A percentile compares a stretch with the other conserved stretches of the same genome.
These are phyloP conservation scores for Malus sylvestris DNA, from an alignment of 306 rosid species.

Conservation along the genomic window DNA sequence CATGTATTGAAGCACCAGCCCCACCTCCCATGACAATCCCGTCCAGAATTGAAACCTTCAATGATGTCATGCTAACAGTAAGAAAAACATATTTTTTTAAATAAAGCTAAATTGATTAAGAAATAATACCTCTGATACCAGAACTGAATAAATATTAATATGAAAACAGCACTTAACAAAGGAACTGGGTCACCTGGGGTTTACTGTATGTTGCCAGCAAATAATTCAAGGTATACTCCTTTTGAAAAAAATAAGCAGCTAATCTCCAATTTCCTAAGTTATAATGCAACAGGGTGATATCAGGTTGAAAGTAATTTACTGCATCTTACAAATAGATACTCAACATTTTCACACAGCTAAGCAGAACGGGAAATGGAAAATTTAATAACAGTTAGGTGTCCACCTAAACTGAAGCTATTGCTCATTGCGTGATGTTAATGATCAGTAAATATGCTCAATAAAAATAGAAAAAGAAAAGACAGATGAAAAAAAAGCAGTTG, in stretches of 20 bases:
- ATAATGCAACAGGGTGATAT: constrained; percentile 4
- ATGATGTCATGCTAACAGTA: constrained; percentile 13
- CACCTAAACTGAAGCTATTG: constrained; percentile 4
- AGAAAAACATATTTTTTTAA: constrained; percentile 2
- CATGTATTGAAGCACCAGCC: constrained; percentile 85
- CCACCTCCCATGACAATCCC: constrained; percentile 99
- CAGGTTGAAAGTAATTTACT: background rate
- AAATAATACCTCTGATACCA: background rate
- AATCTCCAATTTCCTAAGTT: constrained; percentile 64
- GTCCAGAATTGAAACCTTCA: constrained; percentile 82
- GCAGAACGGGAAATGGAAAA: background rate
- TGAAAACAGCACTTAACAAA: background rate
- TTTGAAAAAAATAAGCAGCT: constrained; percentile 52
- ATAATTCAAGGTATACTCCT: constrained; percentile 61
- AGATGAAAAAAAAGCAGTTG: constrained; percentile 5
- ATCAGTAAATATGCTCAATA: background rate
- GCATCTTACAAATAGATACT: background rate
- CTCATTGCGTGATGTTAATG: background rate
- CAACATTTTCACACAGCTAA: background rate
- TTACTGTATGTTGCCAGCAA: constrained; percentile 83
- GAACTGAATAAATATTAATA: background rate
- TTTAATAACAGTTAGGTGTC: background rate
- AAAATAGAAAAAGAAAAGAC: background rate
- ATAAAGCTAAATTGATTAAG: constrained; percentile 1
- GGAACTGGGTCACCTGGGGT: constrained; percentile 61